These are phyloP conservation scores for Boletus vinaceobasis DNA, from an alignment of 768 basidiomycete species.

Conservation along the genomic window DNA sequence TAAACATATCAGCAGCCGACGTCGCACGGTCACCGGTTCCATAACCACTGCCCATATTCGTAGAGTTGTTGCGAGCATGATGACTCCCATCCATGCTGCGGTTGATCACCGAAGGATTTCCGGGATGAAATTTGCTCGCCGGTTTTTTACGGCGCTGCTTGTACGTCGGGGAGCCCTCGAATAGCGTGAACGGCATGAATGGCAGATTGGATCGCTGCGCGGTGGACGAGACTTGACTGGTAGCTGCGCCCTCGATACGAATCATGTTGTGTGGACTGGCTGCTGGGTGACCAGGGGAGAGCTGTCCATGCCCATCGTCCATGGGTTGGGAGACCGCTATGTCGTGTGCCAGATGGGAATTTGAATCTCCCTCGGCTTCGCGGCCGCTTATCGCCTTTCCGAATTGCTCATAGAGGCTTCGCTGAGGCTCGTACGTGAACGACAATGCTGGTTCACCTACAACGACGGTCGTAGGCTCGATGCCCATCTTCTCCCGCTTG, in stretches of 20 bases:
- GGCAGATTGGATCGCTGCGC: conserved; percentile 29
- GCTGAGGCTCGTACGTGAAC: conserved; percentile 84
- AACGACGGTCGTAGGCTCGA: conserved; percentile 76
- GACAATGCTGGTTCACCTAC: conserved; percentile 81
- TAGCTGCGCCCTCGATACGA: conserved; percentile 26
- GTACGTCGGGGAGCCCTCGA: conserved; percentile 83
- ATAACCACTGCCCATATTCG: conserved; percentile 26
- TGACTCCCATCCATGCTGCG: conserved; percentile 24
- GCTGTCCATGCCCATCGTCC: conserved; percentile 13
- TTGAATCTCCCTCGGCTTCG: conserved; percentile 36
- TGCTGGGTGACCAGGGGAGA: conserved; percentile 9
- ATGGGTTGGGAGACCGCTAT: conserved; percentile 3
- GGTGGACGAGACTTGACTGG: conserved; percentile 14
- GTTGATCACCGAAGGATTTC: conserved; percentile 28
- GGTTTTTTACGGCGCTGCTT: conserved; percentile 84
- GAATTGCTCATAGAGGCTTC: conserved; percentile 88
- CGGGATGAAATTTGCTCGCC: conserved; percentile 34
- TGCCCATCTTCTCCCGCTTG: conserved; percentile 90
- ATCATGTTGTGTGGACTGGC: conserved; percentile 14
- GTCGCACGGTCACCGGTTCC: conserved; percentile 31
- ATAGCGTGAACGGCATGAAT: conserved; percentile 68
- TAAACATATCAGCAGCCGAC: conserved; percentile 66
- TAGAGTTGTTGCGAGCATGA: conserved; percentile 10
- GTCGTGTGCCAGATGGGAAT: conserved; percentile 33
- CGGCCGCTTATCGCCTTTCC: conserved; percentile 39